These are phyloP conservation scores for Tubosaeta sp. DNA, from an alignment of 768 basidiomycete genomes.

Conservation along the genomic window DNA sequence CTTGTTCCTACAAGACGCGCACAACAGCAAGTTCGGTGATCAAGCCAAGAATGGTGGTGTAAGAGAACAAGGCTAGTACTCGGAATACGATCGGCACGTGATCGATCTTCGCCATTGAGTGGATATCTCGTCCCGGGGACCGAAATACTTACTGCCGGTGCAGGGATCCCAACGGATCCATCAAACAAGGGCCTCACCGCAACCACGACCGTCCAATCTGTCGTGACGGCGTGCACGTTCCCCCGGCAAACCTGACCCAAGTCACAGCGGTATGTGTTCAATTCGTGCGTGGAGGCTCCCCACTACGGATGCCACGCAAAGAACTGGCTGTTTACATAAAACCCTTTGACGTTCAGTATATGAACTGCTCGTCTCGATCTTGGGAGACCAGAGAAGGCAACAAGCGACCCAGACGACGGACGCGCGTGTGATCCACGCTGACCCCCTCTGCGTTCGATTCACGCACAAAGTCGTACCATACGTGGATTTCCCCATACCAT, in stretches of 20 bases:
- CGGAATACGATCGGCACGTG: not conserved
- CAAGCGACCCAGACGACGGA: not conserved
- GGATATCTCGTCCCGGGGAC: not conserved
- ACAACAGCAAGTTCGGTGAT: not conserved
- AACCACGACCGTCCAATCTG: not conserved
- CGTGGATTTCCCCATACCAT: too few relatives aligned
- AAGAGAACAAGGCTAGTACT: too few relatives aligned
- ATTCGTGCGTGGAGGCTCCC: not conserved
- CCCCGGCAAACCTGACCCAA: not conserved
- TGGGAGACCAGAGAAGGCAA: too few relatives aligned
- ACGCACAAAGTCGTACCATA: too few relatives aligned
- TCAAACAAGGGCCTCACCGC: not conserved
- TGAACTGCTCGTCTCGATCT: not conserved
- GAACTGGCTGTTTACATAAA: not conserved
- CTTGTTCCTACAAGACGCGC: too few relatives aligned
- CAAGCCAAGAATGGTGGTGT: not conserved
- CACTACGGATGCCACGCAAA: not conserved
- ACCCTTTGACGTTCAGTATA: not conserved
- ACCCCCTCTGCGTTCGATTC: not conserved
- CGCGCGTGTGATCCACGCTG: not conserved
- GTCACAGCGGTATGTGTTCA: not conserved
- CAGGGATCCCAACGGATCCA: not conserved
- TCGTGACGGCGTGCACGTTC: not conserved
- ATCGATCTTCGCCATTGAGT: not conserved
- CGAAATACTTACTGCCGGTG: not conserved